Evolutionary conservation across 176 grass and related monocot species (phyloP).

Genomic region (Oryza nivara): DNA sequence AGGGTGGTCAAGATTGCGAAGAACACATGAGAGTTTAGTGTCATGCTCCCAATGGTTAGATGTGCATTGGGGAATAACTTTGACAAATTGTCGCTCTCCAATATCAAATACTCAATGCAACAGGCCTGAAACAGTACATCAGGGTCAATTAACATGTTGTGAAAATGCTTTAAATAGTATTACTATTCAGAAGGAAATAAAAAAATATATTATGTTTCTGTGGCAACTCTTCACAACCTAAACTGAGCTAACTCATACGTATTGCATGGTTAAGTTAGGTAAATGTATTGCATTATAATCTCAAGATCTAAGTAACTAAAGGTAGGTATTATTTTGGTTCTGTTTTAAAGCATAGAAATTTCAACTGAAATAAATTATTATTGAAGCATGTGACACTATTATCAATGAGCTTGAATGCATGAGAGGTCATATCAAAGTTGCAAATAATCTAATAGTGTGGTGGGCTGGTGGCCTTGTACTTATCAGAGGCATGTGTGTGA

Average conservation of each 20-base stretch:
- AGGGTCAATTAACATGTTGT: not conserved
- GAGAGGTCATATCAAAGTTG: not conserved
- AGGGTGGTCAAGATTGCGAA: constrained; percentile 85
- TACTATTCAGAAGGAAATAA: not conserved
- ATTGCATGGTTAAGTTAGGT: not conserved
- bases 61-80: constrained; percentile 81
- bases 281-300: not conserved
- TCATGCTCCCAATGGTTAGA: constrained; percentile 60
- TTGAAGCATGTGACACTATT: not conserved
- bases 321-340: not conserved
- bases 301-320: no score
- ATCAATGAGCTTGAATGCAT: not conserved
- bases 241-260: not conserved
- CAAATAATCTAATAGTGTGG: not conserved
- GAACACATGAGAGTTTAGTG: constrained; percentile 66
- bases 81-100: constrained; percentile 91
- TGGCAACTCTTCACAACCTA: not conserved
- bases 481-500: not conserved
- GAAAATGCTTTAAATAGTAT: not conserved
- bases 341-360: constrained; percentile 2
- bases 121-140: constrained; percentile 62
- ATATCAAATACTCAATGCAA: constrained; percentile 95
- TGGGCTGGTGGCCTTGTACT: constrained; percentile 23
- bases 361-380: constrained; percentile 1
- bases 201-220: not conserved